A percentile compares a stretch with the other conserved stretches of the same genome.
Conservation (phyloP, 2,329 filamentous ascomycete species). For the Xylaria sp. region DNA sequence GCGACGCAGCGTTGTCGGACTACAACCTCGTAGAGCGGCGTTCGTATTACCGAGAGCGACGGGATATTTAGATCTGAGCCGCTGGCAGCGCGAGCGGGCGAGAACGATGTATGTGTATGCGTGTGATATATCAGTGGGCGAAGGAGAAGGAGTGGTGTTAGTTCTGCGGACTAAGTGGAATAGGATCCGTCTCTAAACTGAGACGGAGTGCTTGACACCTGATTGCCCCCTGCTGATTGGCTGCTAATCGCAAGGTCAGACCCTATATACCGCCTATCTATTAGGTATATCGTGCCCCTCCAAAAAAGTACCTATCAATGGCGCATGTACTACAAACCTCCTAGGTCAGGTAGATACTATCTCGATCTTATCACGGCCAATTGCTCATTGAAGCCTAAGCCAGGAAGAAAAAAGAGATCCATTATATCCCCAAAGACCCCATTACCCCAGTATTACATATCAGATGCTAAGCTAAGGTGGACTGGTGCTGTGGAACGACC, state of each 20-base stretch:
- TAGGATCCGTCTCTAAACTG: constrained; percentile 7
- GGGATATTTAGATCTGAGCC: constrained; percentile 39
- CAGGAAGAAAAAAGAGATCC: not conserved
- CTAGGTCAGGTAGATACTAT: not conserved
- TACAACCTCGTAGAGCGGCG: constrained; percentile 45
- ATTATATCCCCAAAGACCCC: constrained; percentile 1
- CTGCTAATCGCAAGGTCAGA: not conserved
- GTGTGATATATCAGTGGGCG: not conserved
- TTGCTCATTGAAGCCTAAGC: not conserved
- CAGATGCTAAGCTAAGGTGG: constrained; percentile 1
- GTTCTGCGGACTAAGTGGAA: constrained; percentile 33
- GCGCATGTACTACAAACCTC: not conserved
- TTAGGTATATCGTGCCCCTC: not conserved
- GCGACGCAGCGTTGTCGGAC: constrained; percentile 45
- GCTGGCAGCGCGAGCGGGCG: constrained; percentile 32
- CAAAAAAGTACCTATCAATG: too few relatives aligned
- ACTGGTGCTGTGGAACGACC: constrained; percentile 34
- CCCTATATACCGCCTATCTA: not conserved
- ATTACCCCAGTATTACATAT: constrained; percentile 22
- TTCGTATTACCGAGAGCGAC: constrained; percentile 42
- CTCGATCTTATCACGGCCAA: not conserved
- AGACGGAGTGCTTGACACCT: not conserved
- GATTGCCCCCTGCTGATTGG: not conserved
- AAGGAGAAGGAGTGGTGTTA: constrained; percentile 35
- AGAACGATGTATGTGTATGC: constrained; percentile 16